Base-by-base conservation (phyloP, 139 green algal species). In the Eudorina sp. region DNA sequence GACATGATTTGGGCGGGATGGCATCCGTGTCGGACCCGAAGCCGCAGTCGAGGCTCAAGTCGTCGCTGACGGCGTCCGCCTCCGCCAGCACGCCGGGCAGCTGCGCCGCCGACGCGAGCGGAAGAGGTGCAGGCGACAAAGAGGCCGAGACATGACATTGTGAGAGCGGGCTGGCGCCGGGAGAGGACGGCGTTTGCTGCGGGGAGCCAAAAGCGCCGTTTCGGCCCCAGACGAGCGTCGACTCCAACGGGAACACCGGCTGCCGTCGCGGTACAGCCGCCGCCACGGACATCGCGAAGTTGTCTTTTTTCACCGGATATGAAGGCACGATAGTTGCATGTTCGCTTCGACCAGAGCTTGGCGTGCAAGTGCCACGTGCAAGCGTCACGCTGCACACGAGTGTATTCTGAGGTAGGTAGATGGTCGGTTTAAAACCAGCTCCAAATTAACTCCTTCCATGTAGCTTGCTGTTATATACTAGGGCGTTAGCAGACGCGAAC, bases 201-300 rank as follows among this genome's bases (percentile, higher is more conserved):
- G 66, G 31, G 3, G 66, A 75, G 3, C 9, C 19, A 34, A 48
- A 75, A 46, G 66, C 34, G 66, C 34, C 31, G 66, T 34, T 75
- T 25, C 66, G 66, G 13, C 34, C 66, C 66, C 66, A 75, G n/a
- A 25, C 66, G 66, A 79, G 41, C 40, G 70, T 34, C 70, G 70
- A 55, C 21, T 31, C 70, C 40, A 58, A 14, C 40, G 31, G 41
- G 16, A 55, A 41, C 41, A 41, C 16, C 18, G 70, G 9, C 25
- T 79, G 38, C 19, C 70, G 14, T 14, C 40, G 41, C 18, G 40
- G 41, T 41, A 79, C 41, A 16, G 70, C 41, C 11, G 70, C 70
- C 43, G 70, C 70, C 70, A 79, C 70, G 23, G 70, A 79, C 70
- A 79, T 79, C 36, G 13, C 1, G 43, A 3, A 8, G 43, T 34